These are phyloP conservation scores for Saraca asoca DNA, from an alignment of 331 rosid species.

Conservation along the genomic window DNA sequence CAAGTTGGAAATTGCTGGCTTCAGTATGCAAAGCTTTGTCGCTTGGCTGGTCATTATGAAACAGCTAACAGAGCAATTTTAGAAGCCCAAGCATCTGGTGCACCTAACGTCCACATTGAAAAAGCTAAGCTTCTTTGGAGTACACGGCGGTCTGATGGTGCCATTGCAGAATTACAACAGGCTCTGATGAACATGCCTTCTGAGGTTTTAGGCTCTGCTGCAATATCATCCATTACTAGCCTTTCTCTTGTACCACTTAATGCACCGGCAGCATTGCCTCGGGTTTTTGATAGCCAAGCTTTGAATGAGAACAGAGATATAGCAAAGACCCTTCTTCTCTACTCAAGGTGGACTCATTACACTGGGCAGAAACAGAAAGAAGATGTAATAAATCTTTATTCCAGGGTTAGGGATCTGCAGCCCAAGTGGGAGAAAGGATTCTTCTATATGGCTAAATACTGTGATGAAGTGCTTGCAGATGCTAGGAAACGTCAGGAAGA, in stretches of 20 bases:
- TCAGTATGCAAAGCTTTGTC: constrained; percentile 93
- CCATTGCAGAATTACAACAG: constrained; percentile 88
- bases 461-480: constrained; percentile 91
- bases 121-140: constrained; percentile 95
- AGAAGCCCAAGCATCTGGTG: constrained; percentile 88
- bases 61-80: constrained; percentile 92
- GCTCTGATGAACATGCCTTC: constrained; percentile 80
- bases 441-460: constrained; percentile 87
- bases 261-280: constrained; percentile 51
- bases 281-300: constrained; percentile 69
- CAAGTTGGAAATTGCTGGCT: constrained; percentile 97
- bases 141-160: constrained; percentile 91
- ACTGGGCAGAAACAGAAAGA: constrained; percentile 99
- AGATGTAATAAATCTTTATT: constrained; percentile 77
- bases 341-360: constrained; percentile 95
- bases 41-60: constrained; percentile 95
- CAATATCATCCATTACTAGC: constrained; percentile 84
- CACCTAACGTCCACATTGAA: constrained; percentile 87
- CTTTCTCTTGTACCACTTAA: constrained; percentile 79
- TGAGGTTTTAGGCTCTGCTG: constrained; percentile 75
- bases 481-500: constrained; percentile 97
- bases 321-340: constrained; percentile 92
- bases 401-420: constrained; percentile 91
- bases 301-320: constrained; percentile 66
- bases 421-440: constrained; percentile 97